phyloP scores from a whole-genome alignment of 169 alveolate species.

The Babesia divergens region DNA sequence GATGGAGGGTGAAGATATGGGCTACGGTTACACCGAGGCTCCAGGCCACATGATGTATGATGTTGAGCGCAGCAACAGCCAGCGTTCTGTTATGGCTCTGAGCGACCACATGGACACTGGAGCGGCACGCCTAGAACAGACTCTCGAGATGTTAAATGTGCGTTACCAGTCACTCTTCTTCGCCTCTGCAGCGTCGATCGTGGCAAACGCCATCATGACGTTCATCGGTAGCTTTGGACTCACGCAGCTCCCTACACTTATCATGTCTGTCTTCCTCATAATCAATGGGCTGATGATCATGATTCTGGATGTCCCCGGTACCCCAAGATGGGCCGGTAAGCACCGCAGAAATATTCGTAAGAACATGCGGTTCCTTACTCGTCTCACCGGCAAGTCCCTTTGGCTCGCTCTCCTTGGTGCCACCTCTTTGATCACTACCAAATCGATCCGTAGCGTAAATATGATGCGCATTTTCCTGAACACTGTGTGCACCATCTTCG shows the following conservation, averaged over 20 bases:
- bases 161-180: slow-evolving; percentile 85
- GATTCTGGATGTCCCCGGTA: slow-evolving; percentile 88
- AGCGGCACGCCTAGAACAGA: slow-evolving; percentile 85
- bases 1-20: slow-evolving; percentile 20
- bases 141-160: slow-evolving; percentile 82
- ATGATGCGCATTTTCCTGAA: slow-evolving; percentile 46
- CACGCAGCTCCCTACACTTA: slow-evolving; percentile 46
- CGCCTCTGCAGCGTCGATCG: slow-evolving; percentile 78
- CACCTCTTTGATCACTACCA: slow-evolving; percentile 45
- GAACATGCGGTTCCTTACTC: slow-evolving; percentile 81
- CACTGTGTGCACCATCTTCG: slow-evolving; percentile 63
- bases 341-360: slow-evolving; percentile 80
- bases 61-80: slow-evolving; percentile 44
- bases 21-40: slow-evolving; percentile 61
- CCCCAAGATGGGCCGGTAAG: slow-evolving; percentile 89
- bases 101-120: slow-evolving; percentile 80
- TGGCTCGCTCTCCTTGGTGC: slow-evolving; percentile 82
- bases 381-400: slow-evolving; percentile 83
- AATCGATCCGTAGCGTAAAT: slow-evolving; percentile 18
- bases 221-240: slow-evolving; percentile 52
- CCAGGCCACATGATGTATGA: slow-evolving; percentile 47
- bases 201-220: slow-evolving; percentile 76
- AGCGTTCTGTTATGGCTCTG: slow-evolving; percentile 31
- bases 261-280: slow-evolving; percentile 52
- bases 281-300: slow-evolving; percentile 81